Evolutionary conservation across 495 filamentous ascomycete species (phyloP).

Genomic region (Bathelium albidoporum): DNA sequence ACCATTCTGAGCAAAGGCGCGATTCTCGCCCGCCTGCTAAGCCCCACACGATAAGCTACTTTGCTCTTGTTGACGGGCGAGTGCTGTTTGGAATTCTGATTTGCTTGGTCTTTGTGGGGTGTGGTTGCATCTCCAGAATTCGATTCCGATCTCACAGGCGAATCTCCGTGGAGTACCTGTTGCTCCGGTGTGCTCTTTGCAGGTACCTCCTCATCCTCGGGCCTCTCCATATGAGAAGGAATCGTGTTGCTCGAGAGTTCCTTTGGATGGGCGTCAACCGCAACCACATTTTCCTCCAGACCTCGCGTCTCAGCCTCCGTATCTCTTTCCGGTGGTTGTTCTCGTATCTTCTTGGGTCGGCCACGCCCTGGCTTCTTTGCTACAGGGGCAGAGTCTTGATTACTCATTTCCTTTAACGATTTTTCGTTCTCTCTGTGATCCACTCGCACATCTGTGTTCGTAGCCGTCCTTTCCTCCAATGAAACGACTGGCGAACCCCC

Average conservation of each 20-base stretch:
- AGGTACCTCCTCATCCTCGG: slow-evolving; percentile 3
- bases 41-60: slow-evolving; percentile 53
- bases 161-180: neutral
- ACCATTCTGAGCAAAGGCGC: slow-evolving; percentile 55
- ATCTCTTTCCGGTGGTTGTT: neutral
- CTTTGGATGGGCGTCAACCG: neutral
- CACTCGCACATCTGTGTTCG: neutral
- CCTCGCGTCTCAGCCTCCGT: neutral
- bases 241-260: neutral
- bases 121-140: slow-evolving; percentile 2
- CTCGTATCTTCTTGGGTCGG: slow-evolving; percentile 9
- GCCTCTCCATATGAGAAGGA: neutral
- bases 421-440: slow-evolving; percentile 1
- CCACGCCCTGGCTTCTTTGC: slow-evolving; percentile 14
- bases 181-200: neutral
- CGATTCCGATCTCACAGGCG: slow-evolving; percentile 9
- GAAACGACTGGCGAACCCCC: slow-evolving; percentile 1
- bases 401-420: slow-evolving; percentile 5
- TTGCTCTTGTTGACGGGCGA: slow-evolving; percentile 46
- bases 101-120: slow-evolving; percentile 6
- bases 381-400: neutral
- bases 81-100: slow-evolving; percentile 17
- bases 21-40: slow-evolving; percentile 56
- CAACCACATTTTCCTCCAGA: neutral
- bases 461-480: neutral